These are phyloP conservation scores for Rugonectria rugulosa DNA, from an alignment of 2,329 filamentous ascomycete genomes.

Conservation along the genomic window DNA sequence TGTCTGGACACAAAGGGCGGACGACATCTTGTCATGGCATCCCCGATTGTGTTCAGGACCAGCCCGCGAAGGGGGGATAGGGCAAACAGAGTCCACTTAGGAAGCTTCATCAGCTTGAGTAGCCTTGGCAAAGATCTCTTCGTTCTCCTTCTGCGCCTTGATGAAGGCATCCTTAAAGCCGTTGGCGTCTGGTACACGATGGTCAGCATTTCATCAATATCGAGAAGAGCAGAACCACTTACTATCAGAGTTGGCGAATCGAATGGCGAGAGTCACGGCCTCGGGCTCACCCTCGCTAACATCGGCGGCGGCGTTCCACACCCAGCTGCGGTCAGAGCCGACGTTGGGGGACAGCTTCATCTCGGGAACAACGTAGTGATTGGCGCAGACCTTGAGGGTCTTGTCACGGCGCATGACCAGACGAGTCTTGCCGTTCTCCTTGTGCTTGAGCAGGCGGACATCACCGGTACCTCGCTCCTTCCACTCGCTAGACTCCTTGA, in stretches of 20 bases:
- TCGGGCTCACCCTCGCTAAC: constrained; percentile 98
- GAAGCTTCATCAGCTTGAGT: constrained; percentile 19
- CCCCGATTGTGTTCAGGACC: constrained; percentile 15
- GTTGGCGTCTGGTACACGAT: constrained; percentile 81
- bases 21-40: constrained; percentile 11
- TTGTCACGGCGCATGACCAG: constrained; percentile 99
- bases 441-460: constrained; percentile 96
- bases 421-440: constrained; percentile 96
- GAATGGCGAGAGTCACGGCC: constrained; percentile 93
- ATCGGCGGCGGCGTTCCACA: constrained; percentile 98
- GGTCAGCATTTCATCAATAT: constrained; percentile 24
- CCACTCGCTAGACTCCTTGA: constrained; percentile 92
- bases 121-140: constrained; percentile 75
- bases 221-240: constrained; percentile 51
- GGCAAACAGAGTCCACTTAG: constrained; percentile 26
- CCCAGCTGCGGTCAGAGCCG: constrained; percentile 97
- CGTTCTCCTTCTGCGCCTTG: constrained; percentile 96
- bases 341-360: constrained; percentile 99
- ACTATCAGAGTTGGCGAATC: constrained; percentile 98
- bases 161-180: constrained; percentile 97
- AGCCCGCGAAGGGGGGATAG: constrained; percentile 20
- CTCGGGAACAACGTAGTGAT: constrained; percentile 98
- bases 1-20: constrained; percentile 9
- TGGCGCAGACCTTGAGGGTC: constrained; percentile 99
- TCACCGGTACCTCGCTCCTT: constrained; percentile 99